phyloP scores from a whole-genome alignment of 2,329 filamentous ascomycete genomes.

The Talaromyces sp. region DNA sequence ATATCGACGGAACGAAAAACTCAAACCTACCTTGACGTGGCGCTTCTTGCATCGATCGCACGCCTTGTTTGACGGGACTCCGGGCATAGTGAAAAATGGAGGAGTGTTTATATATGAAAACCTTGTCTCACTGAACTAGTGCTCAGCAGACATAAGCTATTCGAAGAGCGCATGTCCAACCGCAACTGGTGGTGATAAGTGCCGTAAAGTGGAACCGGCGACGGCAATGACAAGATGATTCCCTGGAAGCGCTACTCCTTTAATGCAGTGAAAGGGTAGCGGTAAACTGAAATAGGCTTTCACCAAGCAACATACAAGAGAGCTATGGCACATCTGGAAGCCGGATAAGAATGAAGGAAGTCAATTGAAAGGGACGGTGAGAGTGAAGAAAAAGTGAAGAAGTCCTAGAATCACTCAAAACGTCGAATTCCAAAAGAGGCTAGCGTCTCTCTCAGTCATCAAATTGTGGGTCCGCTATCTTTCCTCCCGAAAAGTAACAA shows the following conservation, averaged over 20 bases:
- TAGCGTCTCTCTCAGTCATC: neutral
- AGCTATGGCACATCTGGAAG: neutral
- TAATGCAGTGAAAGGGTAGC: no score
- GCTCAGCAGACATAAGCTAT: neutral
- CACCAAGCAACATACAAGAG: no score
- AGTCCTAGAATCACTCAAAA: neutral
- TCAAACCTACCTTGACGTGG: slow-evolving; percentile 33
- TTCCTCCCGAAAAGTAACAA: neutral
- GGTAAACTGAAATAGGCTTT: neutral
- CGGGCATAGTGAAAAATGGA: slow-evolving; percentile 30
- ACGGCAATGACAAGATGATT: neutral
- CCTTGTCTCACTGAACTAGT: neutral
- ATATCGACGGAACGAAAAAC: neutral
- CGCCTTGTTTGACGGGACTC: slow-evolving; percentile 40
- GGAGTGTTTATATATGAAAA: neutral
- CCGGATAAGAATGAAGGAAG: neutral
- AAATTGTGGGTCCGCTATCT: neutral
- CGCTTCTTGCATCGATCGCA: slow-evolving; percentile 41
- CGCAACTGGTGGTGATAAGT: neutral
- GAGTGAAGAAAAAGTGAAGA: no score
- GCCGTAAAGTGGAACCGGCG: neutral
- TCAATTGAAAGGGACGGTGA: neutral
- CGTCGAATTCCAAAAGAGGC: neutral
- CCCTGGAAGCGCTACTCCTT: neutral
- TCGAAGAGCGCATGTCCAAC: neutral